phyloP scores from a whole-genome alignment of 306 rosid species.

The Cucurbita pepo region DNA sequence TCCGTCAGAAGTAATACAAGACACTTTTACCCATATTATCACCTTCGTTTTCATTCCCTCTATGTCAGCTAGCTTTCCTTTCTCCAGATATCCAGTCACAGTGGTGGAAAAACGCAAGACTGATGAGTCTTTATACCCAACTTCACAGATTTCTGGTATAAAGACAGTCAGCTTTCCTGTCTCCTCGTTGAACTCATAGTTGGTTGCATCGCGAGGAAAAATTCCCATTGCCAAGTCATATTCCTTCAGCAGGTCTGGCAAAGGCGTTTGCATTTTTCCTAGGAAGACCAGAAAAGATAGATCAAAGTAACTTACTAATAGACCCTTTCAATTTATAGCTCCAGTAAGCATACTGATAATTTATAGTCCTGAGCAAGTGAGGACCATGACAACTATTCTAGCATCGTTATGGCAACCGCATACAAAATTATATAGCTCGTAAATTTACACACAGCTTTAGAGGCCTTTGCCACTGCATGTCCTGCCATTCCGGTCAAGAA shows the following conservation, averaged over 20 bases:
- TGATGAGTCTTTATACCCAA: constrained; percentile 77
- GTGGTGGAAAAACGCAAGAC: constrained; percentile 56
- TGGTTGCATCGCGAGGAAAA: constrained; percentile 84
- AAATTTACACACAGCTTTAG: not conserved
- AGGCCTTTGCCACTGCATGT: too few relatives aligned
- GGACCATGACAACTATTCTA: not conserved
- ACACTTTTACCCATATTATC: constrained; percentile 82
- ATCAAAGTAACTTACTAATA: not conserved
- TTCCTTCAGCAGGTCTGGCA: constrained; percentile 70
- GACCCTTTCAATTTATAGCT: not conserved
- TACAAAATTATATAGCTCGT: not conserved
- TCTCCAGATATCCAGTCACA: constrained; percentile 72
- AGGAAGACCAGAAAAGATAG: not conserved
- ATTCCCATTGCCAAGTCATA: constrained; percentile 66
- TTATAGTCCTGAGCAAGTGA: not conserved
- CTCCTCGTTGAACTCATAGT: constrained; percentile 79
- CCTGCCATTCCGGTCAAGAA: too few relatives aligned
- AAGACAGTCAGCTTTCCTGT: constrained; percentile 63
- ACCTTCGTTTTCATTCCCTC: constrained; percentile 94
- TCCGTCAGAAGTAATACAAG: constrained; percentile 51
- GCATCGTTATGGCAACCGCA: not conserved
- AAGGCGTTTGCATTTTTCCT: constrained; percentile 93
- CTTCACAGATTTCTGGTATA: constrained; percentile 65
- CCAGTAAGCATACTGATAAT: not conserved
- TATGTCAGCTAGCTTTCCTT: constrained; percentile 70